Conservation (phyloP, 139 green algal species). For the Desmodesmus armatus region DNA sequence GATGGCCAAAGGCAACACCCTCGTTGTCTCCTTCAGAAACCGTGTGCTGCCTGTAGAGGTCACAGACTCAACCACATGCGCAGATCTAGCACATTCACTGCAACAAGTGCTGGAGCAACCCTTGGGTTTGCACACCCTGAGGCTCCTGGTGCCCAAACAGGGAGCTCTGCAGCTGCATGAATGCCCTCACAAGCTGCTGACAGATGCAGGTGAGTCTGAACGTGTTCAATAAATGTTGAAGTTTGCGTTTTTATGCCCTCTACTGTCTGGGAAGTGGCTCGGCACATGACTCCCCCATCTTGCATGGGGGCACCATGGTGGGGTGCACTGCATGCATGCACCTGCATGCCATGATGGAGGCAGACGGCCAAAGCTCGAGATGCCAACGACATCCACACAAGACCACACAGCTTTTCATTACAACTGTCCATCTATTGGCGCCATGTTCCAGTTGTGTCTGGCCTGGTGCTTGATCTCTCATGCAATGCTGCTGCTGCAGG, state of each 20-base stretch:
- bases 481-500: constrained; percentile 31
- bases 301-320: background rate
- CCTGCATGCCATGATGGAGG: background rate
- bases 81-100: too few relatives aligned
- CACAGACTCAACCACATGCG: too few relatives aligned
- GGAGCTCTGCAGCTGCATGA: constrained; percentile 7
- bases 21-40: too few relatives aligned
- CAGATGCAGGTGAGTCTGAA: background rate
- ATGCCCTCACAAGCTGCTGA: background rate
- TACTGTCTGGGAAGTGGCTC: background rate
- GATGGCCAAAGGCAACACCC: too few relatives aligned
- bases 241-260: background rate
- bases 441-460: background rate
- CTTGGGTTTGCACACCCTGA: too few relatives aligned
- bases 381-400: background rate
- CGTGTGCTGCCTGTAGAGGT: too few relatives aligned
- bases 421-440: background rate
- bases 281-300: background rate
- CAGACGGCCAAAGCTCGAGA: background rate
- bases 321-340: too few relatives aligned
- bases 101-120: too few relatives aligned
- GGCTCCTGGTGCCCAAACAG: constrained; percentile 11
- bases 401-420: too few relatives aligned
- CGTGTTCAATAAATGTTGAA: background rate
- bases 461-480: background rate